phyloP scores from a whole-genome alignment of 306 rosid genomes.

The Cucurbita argyrosperma region DNA sequence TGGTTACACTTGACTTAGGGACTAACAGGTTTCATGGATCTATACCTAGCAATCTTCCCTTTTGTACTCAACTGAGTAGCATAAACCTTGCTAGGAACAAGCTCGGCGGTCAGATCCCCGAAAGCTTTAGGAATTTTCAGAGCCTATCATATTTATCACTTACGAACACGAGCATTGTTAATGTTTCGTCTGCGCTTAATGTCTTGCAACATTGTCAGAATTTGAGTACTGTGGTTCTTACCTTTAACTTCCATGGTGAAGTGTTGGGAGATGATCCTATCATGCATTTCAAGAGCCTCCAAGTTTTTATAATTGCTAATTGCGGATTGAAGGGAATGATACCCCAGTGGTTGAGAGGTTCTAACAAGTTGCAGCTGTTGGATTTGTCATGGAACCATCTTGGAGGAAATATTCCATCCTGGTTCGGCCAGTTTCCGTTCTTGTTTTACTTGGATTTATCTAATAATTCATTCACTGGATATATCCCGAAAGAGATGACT shows the following conservation, averaged over 20 bases:
- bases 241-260: constrained; percentile 18
- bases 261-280: constrained; percentile 10
- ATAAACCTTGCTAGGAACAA: constrained; percentile 15
- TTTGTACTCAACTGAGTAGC: constrained; percentile 11
- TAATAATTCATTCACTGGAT: constrained; percentile 27
- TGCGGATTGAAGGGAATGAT: constrained; percentile 25
- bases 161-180: constrained; percentile 4
- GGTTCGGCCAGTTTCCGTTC: constrained; percentile 16
- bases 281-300: constrained; percentile 17
- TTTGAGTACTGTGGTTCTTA: constrained; percentile 11
- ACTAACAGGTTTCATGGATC: constrained; percentile 18
- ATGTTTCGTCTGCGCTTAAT: constrained; percentile 18
- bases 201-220: constrained; percentile 23
- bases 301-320: constrained; percentile 15
- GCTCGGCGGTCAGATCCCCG: constrained; percentile 13
- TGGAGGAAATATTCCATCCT: constrained; percentile 16
- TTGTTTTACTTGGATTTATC: constrained; percentile 20
- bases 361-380: constrained; percentile 23
- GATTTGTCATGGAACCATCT: constrained; percentile 35
- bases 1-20: constrained; percentile 20
- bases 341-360: constrained; percentile 32
- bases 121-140: constrained; percentile 10
- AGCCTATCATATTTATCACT: constrained; percentile 15
- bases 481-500: constrained; percentile 12
- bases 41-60: constrained; percentile 19